These are phyloP conservation scores for Penicillium alfredii DNA, from an alignment of 495 filamentous ascomycete genomes.

Conservation along the genomic window DNA sequence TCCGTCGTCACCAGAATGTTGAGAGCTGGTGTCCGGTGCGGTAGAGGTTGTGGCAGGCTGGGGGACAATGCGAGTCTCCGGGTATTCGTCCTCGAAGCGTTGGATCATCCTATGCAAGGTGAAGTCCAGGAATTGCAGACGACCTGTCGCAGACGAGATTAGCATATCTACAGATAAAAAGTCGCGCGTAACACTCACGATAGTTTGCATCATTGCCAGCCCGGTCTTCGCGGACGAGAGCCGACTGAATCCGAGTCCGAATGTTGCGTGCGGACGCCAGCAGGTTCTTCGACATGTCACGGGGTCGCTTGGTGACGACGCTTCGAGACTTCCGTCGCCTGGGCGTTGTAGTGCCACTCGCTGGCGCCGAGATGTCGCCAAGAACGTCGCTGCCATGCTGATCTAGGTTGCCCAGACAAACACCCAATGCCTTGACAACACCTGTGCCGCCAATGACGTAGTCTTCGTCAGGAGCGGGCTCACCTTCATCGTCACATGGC, in stretches of 20 bases:
- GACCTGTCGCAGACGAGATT: slow-evolving; percentile 43
- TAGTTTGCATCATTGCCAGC: slow-evolving; percentile 64
- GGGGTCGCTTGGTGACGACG: slow-evolving; percentile 58
- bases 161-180: slow-evolving; percentile 13
- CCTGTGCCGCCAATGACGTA: slow-evolving; percentile 95
- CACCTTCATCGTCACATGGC: slow-evolving; percentile 56
- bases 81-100: slow-evolving; percentile 93
- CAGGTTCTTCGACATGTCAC: slow-evolving; percentile 87
- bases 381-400: slow-evolving; percentile 29
- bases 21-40: slow-evolving; percentile 31
- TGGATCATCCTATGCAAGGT: slow-evolving; percentile 87
- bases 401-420: slow-evolving; percentile 71
- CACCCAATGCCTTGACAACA: slow-evolving; percentile 87
- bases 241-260: slow-evolving; percentile 73
- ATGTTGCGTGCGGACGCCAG: slow-evolving; percentile 84
- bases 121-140: slow-evolving; percentile 82
- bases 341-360: slow-evolving; percentile 52
- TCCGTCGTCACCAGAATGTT: slow-evolving; percentile 37
- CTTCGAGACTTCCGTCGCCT: slow-evolving; percentile 37
- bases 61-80: slow-evolving; percentile 64
- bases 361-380: slow-evolving; percentile 34
- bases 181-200: slow-evolving; percentile 59
- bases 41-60: slow-evolving; percentile 16
- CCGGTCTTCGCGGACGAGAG: slow-evolving; percentile 69
- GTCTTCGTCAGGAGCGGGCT: slow-evolving; percentile 78